Conservation (phyloP, 208 protist genomes). For the Porcisia deanei region DNA sequence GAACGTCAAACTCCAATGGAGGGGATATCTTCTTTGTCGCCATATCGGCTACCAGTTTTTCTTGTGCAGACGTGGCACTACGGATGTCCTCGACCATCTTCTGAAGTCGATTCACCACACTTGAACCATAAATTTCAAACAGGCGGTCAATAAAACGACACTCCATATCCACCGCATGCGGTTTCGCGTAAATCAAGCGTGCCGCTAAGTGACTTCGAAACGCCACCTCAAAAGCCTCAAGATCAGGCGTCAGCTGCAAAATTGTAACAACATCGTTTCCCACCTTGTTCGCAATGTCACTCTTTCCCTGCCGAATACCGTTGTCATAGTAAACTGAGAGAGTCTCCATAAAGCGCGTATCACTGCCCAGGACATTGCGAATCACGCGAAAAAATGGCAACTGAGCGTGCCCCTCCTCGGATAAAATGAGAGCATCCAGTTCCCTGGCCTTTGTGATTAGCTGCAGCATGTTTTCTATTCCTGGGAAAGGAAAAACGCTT, state of each 20-base stretch:
- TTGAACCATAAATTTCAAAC: slow-evolving; percentile 47
- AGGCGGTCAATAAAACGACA: slow-evolving; percentile 52
- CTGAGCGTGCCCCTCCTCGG: slow-evolving; percentile 14
- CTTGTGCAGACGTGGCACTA: slow-evolving; percentile 22
- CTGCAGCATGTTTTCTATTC: slow-evolving; percentile 27
- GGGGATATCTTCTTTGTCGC: slow-evolving; percentile 26
- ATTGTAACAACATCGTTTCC: slow-evolving; percentile 43
- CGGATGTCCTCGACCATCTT: slow-evolving; percentile 72
- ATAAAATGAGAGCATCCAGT: slow-evolving; percentile 19
- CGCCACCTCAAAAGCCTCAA: slow-evolving; percentile 65
- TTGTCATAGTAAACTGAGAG: slow-evolving; percentile 64
- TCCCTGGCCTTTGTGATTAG: slow-evolving; percentile 26
- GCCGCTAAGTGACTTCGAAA: slow-evolving; percentile 58
- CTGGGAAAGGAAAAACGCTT: slow-evolving; percentile 15
- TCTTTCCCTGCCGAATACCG: slow-evolving; percentile 33
- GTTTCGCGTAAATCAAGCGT: slow-evolving; percentile 58
- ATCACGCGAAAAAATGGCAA: slow-evolving; percentile 32
- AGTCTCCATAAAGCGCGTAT: slow-evolving; percentile 46
- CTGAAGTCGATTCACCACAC: slow-evolving; percentile 59
- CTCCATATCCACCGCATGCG: slow-evolving; percentile 45
- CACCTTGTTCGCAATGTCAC: slow-evolving; percentile 24
- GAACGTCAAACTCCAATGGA: slow-evolving; percentile 58
- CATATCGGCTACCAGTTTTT: slow-evolving; percentile 32
- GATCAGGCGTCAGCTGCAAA: slow-evolving; percentile 57
- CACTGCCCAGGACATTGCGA: slow-evolving; percentile 39